Percentiles rank a stretch among this genome's conserved stretches.
Conservation (phyloP, 192 early-diverging fungal genomes). For the Funneliformis geosporum region DNA sequence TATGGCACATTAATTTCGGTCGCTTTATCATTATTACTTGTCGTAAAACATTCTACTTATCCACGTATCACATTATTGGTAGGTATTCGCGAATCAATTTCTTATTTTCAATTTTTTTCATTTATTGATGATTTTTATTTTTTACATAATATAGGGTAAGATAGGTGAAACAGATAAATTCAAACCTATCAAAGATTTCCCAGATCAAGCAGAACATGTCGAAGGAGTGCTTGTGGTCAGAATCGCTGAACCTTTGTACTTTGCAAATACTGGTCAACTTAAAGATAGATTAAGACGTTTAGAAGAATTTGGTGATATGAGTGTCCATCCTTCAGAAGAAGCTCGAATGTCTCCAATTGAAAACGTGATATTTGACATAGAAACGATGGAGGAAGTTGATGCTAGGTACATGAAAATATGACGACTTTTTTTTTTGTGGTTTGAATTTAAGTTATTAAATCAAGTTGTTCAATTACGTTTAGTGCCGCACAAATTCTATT, state of each 20-base stretch:
- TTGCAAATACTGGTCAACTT: constrained; percentile 96
- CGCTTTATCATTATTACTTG: constrained; percentile 82
- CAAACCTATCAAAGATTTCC: constrained; percentile 64
- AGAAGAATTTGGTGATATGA: constrained; percentile 92
- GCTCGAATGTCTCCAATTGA: constrained; percentile 74
- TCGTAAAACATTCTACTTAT: constrained; percentile 89
- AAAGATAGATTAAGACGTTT: constrained; percentile 91
- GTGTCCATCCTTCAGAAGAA: constrained; percentile 91
- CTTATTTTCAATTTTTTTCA: constrained; percentile 17
- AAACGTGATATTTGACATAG: constrained; percentile 90
- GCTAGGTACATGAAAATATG: constrained; percentile 66
- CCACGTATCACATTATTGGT: constrained; percentile 78
- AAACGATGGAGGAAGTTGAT: constrained; percentile 86
- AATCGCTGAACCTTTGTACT: constrained; percentile 92
- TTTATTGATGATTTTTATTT: constrained; percentile 36
- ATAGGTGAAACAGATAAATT: constrained; percentile 68
- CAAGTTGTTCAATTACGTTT: not conserved
- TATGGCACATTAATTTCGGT: constrained; percentile 92
- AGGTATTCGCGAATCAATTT: constrained; percentile 27
- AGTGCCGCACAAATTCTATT: constrained; percentile 71
- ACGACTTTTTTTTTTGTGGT: not conserved
- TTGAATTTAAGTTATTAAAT: not conserved
- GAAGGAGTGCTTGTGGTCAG: constrained; percentile 86
- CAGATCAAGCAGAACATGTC: constrained; percentile 68
- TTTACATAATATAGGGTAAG: constrained; percentile 48